phyloP scores from a whole-genome alignment of 1,139 yeast species.

The Blastobotrys capitulatus region DNA sequence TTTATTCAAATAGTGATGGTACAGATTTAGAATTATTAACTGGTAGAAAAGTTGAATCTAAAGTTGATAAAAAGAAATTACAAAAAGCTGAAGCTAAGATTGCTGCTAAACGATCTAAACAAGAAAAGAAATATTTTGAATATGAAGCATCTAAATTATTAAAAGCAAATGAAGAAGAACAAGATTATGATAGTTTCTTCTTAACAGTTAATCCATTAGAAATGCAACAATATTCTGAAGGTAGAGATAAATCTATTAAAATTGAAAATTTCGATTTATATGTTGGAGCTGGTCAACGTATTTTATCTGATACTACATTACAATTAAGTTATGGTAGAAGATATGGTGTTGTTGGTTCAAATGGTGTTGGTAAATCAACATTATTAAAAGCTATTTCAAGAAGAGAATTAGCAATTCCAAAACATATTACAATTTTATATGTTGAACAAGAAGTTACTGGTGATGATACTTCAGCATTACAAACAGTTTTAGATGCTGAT shows the following conservation, averaged over 20 bases:
- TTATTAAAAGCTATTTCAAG: constrained; percentile 82
- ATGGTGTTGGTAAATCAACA: constrained; percentile 99
- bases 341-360: constrained; percentile 96
- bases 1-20: constrained; percentile 45
- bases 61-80: constrained; percentile 92
- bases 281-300: constrained; percentile 94
- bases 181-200: constrained; percentile 90
- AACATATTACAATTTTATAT: constrained; percentile 89
- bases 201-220: constrained; percentile 93
- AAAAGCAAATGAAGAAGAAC: constrained; percentile 47
- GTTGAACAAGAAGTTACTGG: constrained; percentile 97
- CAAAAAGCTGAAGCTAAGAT: constrained; percentile 97
- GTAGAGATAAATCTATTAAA: constrained; percentile 92
- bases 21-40: constrained; percentile 79
- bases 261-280: constrained; percentile 88
- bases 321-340: constrained; percentile 89
- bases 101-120: constrained; percentile 87
- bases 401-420: constrained; percentile 90
- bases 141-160: constrained; percentile 92
- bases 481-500: constrained; percentile 95
- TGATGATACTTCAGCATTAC: constrained; percentile 84
- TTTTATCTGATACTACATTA: constrained; percentile 79
- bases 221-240: constrained; percentile 67
- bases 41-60: constrained; percentile 85
- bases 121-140: constrained; percentile 51